Percentiles rank a stretch among this genome's conserved stretches.
phyloP scores from a whole-genome alignment of 305 asterid genomes.

The Fraxinus velutina region DNA sequence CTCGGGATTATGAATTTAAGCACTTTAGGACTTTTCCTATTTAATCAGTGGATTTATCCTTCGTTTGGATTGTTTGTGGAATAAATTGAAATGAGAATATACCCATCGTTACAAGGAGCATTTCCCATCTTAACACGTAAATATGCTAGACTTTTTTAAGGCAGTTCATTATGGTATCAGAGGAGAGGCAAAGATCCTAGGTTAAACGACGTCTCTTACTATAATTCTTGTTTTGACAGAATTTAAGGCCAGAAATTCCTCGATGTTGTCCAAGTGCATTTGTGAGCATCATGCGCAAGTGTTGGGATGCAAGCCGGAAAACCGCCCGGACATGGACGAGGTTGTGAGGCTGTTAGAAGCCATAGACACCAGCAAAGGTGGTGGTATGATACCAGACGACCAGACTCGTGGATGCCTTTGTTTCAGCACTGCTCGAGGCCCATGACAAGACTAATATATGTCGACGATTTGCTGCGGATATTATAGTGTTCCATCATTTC shows the following conservation, averaged over 20 bases:
- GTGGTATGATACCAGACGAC: slow-evolving; percentile 43
- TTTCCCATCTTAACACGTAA: background rate
- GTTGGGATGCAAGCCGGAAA: slow-evolving; percentile 38
- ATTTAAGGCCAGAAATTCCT: slow-evolving; percentile 42
- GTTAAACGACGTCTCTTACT: background rate
- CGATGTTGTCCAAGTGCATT: slow-evolving; percentile 42
- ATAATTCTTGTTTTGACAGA: slow-evolving; percentile 16
- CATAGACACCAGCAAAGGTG: slow-evolving; percentile 43
- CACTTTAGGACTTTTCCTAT: background rate
- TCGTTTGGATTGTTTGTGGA: background rate
- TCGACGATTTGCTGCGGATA: background rate
- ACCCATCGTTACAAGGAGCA: background rate
- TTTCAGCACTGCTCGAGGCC: slow-evolving; percentile 28
- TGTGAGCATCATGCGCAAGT: slow-evolving; percentile 41
- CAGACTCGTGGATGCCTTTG: slow-evolving; percentile 35
- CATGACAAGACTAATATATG: slow-evolving; percentile 18
- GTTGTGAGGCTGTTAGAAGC: slow-evolving; percentile 39
- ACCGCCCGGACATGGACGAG: slow-evolving; percentile 42
- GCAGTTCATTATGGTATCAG: background rate
- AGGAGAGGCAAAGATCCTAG: background rate
- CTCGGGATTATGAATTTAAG: background rate
- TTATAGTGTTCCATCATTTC: background rate
- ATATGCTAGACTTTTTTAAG: background rate
- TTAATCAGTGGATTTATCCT: background rate
- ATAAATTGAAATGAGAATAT: background rate